phyloP scores from a whole-genome alignment of 495 filamentous ascomycete genomes.

The Penicillium tannophilum region DNA sequence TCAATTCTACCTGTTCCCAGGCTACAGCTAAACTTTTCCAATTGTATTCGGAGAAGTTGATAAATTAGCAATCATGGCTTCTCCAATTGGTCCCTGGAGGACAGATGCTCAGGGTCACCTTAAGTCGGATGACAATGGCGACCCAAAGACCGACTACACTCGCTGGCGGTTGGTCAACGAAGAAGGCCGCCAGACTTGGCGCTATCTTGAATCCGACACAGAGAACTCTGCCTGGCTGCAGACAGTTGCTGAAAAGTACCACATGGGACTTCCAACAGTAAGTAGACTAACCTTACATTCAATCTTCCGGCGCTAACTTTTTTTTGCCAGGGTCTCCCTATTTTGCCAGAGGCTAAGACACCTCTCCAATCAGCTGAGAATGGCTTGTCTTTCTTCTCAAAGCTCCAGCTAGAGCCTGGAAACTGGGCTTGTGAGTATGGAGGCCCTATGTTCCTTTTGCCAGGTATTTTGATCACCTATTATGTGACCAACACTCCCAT shows the following conservation, averaged over 20 bases:
- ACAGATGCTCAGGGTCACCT: constrained; percentile 44
- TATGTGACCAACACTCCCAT: constrained; percentile 90
- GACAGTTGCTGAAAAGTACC: constrained; percentile 79
- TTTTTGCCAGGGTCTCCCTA: constrained; percentile 63
- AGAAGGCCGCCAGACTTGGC: constrained; percentile 85
- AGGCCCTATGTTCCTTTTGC: constrained; percentile 84
- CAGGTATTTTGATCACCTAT: constrained; percentile 82
- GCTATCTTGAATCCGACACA: constrained; percentile 81
- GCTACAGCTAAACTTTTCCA: constrained; percentile 1
- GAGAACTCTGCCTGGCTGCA: constrained; percentile 81
- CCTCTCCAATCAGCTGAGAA: constrained; percentile 79
- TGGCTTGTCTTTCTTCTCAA: constrained; percentile 84
- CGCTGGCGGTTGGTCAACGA: constrained; percentile 87
- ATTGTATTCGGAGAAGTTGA: constrained; percentile 2
- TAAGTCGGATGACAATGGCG: constrained; percentile 40
- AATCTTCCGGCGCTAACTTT: constrained; percentile 14
- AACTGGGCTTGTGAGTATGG: constrained; percentile 99
- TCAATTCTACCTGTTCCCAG: background rate
- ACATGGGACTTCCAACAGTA: constrained; percentile 72
- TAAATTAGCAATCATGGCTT: constrained; percentile 21
- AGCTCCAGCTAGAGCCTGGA: constrained; percentile 82
- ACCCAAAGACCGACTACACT: constrained; percentile 67
- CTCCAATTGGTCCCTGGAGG: constrained; percentile 46
- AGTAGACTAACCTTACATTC: background rate
- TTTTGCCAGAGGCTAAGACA: constrained; percentile 67